These are phyloP conservation scores for Asterophora parasitica DNA, from an alignment of 768 basidiomycete genomes.

Conservation along the genomic window DNA sequence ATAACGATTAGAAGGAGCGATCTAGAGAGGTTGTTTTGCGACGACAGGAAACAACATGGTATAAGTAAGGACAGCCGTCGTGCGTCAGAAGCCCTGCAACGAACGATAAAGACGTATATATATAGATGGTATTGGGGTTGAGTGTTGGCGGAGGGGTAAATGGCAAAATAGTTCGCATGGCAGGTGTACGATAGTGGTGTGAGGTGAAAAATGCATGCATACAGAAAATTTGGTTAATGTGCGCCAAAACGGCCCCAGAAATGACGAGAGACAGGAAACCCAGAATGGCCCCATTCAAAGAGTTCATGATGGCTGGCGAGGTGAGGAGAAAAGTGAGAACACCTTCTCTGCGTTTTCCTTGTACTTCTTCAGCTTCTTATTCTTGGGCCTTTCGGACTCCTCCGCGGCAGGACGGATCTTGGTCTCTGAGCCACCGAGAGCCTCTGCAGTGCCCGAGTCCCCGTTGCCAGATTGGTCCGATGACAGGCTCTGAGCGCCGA, in stretches of 20 bases:
- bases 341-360: conserved; percentile 86
- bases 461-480: conserved; percentile 66
- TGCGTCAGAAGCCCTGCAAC: conserved; percentile 6
- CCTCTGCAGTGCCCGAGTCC: conserved; percentile 28
- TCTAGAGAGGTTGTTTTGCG: conserved; percentile 19
- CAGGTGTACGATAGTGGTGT: conserved; percentile 17
- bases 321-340: conserved; percentile 74
- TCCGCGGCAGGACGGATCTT: conserved; percentile 27
- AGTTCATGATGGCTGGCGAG: conserved; percentile 40
- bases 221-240: conserved; percentile 12
- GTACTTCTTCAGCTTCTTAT: conserved; percentile 78
- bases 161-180: conserved; percentile 24
- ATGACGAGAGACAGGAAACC: conserved; percentile 6
- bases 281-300: conserved; percentile 1
- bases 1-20: conserved; percentile 14
- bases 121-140: conserved; percentile 10
- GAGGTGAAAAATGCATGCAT: conserved; percentile 16
- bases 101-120: conserved; percentile 12
- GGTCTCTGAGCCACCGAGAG: conserved; percentile 8
- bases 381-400: conserved; percentile 58
- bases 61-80: conserved; percentile 20
- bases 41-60: conserved; percentile 18
- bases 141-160: conserved; percentile 19
- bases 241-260: conserved; percentile 7
- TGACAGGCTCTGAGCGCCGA: conserved; percentile 65